These are phyloP conservation scores for Fusarium musae DNA, from an alignment of 2,329 filamentous ascomycete species.

Conservation along the genomic window DNA sequence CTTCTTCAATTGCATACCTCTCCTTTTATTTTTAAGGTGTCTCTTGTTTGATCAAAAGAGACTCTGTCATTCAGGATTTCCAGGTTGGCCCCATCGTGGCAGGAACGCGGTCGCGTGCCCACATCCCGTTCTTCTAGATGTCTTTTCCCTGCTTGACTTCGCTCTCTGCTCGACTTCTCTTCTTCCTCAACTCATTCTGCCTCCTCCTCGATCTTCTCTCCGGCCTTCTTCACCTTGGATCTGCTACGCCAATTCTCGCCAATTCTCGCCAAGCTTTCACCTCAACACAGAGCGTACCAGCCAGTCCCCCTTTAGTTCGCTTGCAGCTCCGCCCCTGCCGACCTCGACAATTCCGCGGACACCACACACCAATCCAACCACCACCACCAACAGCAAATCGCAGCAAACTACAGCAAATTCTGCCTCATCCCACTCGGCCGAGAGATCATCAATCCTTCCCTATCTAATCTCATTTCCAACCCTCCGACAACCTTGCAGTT, in stretches of 20 bases:
- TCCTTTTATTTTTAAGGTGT: no score
- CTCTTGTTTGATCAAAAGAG: not conserved
- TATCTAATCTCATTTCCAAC: conserved; percentile 5
- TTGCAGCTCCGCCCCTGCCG: not conserved
- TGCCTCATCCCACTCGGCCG: not conserved
- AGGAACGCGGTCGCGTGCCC: conserved; percentile 10
- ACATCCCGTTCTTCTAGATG: conserved; percentile 11
- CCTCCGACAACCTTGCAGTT: conserved; percentile 26
- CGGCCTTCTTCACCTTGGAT: not conserved
- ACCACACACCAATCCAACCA: not conserved
- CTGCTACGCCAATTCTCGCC: no score
- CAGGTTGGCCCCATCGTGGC: not conserved
- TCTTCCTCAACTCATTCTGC: not conserved
- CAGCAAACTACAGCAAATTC: not conserved
- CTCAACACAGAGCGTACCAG: not conserved
- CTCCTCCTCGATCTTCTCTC: not conserved
- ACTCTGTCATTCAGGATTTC: not conserved
- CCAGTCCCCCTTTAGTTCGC: not conserved
- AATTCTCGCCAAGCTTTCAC: not conserved
- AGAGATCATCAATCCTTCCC: not conserved
- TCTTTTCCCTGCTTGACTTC: not conserved
- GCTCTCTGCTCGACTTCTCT: not conserved
- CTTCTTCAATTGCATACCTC: not conserved
- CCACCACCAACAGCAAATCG: not conserved
- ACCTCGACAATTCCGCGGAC: not conserved